These are phyloP conservation scores for Fraxinus platypoda DNA, from an alignment of 305 asterid species.

Conservation along the genomic window DNA sequence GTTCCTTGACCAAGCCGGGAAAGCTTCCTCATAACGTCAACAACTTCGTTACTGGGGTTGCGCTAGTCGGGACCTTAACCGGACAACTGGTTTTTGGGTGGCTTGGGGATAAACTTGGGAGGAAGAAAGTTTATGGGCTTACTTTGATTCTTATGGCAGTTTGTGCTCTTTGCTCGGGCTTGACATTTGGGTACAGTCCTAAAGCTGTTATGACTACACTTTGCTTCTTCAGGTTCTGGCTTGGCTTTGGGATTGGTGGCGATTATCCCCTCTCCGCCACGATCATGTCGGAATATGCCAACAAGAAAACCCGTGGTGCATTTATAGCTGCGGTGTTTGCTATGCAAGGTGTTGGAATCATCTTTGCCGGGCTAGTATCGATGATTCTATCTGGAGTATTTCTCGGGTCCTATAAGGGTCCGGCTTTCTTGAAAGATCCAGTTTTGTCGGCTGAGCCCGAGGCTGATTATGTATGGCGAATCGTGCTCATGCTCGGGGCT, in stretches of 20 bases:
- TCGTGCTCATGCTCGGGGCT: constrained; percentile 60
- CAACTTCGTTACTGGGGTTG: constrained; percentile 50
- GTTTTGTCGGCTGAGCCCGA: constrained; percentile 41
- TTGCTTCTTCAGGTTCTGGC: constrained; percentile 69
- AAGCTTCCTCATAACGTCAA: constrained; percentile 50
- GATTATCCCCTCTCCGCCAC: constrained; percentile 70
- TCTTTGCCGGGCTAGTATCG: constrained; percentile 63
- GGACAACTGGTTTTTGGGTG: constrained; percentile 67
- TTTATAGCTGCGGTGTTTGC: constrained; percentile 65
- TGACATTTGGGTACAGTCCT: constrained; percentile 44
- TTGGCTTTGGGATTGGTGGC: constrained; percentile 67
- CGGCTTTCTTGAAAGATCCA: background rate
- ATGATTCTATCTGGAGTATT: constrained; percentile 49
- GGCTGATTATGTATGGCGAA: constrained; percentile 57
- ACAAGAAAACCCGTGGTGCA: constrained; percentile 59
- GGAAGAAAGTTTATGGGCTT: constrained; percentile 57
- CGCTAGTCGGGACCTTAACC: constrained; percentile 53
- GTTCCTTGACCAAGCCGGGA: constrained; percentile 30
- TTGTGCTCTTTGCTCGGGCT: constrained; percentile 58
- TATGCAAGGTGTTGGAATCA: constrained; percentile 71
- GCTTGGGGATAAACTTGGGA: constrained; percentile 56
- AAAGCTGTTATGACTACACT: constrained; percentile 48
- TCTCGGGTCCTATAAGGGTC: constrained; percentile 28
- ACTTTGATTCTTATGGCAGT: constrained; percentile 51
- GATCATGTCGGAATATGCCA: constrained; percentile 64